A percentile compares a stretch with the other conserved stretches of the same genome.
Conservation (phyloP, 371 early-diverging fungal species). For the Rhizopus sp. region DNA sequence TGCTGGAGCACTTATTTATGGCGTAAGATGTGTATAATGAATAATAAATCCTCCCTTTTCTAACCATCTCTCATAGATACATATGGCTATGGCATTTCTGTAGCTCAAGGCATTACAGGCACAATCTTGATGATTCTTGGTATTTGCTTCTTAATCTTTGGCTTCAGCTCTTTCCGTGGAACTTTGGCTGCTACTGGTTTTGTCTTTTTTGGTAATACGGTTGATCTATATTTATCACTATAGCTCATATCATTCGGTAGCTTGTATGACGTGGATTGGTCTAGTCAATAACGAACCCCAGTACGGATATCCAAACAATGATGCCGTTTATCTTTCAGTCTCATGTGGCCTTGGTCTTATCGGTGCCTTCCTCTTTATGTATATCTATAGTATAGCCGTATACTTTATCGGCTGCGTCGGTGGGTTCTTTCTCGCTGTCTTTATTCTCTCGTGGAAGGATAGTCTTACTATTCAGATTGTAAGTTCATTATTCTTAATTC, state of each 20-base stretch:
- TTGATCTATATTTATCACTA: neutral
- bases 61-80: slow-evolving; percentile 20
- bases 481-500: slow-evolving; percentile 12
- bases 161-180: slow-evolving; percentile 33
- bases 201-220: slow-evolving; percentile 34
- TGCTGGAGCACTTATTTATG: slow-evolving; percentile 36
- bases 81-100: slow-evolving; percentile 34
- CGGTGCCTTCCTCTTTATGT: slow-evolving; percentile 33
- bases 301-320: slow-evolving; percentile 31
- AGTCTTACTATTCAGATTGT: slow-evolving; percentile 49
- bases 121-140: slow-evolving; percentile 34
- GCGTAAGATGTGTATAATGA: slow-evolving; percentile 15
- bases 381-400: slow-evolving; percentile 28
- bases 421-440: slow-evolving; percentile 50
- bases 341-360: slow-evolving; percentile 28
- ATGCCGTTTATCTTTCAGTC: slow-evolving; percentile 30
- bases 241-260: slow-evolving; percentile 9
- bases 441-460: slow-evolving; percentile 51
- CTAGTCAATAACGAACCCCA: slow-evolving; percentile 42
- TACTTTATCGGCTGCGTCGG: slow-evolving; percentile 46
- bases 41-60: neutral
- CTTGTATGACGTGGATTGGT: slow-evolving; percentile 43
- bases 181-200: slow-evolving; percentile 41
- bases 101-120: slow-evolving; percentile 38
- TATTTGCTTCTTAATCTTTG: slow-evolving; percentile 35